Evolutionary conservation across 179 eudicot genomes (phyloP).

Genomic region (Spergularia azorica): DNA sequence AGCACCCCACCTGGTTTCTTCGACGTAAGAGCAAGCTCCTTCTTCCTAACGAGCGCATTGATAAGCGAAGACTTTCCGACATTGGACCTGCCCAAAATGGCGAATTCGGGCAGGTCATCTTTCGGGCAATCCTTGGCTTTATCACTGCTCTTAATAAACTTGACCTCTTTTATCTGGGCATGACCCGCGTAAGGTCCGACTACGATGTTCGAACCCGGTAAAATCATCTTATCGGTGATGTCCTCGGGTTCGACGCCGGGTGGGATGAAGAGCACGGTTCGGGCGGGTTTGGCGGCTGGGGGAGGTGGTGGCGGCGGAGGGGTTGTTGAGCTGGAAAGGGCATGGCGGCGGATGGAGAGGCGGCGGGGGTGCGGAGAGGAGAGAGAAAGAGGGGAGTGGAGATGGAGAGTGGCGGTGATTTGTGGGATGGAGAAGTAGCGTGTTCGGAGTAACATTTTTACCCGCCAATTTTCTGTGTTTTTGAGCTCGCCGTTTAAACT

Average conservation of each 20-base stretch:
- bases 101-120: conserved; percentile 78
- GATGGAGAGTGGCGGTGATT: conserved; percentile 21
- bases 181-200: conserved; percentile 86
- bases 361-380: conserved; percentile 15
- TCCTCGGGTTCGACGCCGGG: conserved; percentile 78
- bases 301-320: conserved; percentile 28
- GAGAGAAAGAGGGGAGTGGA: not conserved
- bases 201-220: conserved; percentile 85
- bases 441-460: conserved; percentile 13
- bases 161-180: conserved; percentile 77
- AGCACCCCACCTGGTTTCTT: conserved; percentile 72
- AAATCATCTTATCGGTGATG: conserved; percentile 58
- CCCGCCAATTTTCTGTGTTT: conserved; percentile 26
- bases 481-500: not conserved
- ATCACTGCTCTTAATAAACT: conserved; percentile 73
- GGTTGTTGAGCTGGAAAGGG: conserved; percentile 22
- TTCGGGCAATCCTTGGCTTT: conserved; percentile 75
- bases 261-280: conserved; percentile 66
- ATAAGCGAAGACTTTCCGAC: conserved; percentile 93
- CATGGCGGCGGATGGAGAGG: conserved; percentile 27
- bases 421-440: conserved; percentile 1
- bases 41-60: conserved; percentile 68
- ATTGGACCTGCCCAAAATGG: conserved; percentile 90
- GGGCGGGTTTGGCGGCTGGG: conserved; percentile 36
- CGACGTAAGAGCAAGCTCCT: conserved; percentile 89